A percentile compares a stretch with the other conserved stretches of the same genome.
Evolutionary conservation across 164 flowering plant genomes (phyloP).

Genomic region (Dillenia suffruticosa): DNA sequence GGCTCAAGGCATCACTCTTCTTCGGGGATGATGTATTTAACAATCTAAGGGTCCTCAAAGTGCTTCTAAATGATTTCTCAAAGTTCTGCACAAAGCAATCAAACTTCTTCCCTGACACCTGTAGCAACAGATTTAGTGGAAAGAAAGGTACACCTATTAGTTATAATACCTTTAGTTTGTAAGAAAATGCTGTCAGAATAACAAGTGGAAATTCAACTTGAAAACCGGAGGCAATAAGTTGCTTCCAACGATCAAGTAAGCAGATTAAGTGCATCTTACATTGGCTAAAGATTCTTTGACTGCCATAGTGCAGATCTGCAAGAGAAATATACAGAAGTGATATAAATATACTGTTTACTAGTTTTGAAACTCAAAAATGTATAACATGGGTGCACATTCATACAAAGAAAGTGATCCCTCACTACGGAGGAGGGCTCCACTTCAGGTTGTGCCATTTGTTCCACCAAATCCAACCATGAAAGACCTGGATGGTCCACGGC

Average conservation of each 20-base stretch:
- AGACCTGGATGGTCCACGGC: conserved; percentile 3
- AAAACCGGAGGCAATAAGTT: conserved; percentile 10
- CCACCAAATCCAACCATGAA: conserved; percentile 1
- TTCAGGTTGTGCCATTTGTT: conserved; percentile 5
- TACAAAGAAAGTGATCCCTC: conserved; percentile 1
- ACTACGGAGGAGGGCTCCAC: conserved; percentile 6
- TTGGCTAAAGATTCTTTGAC: conserved; percentile 76
- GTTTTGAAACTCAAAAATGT: neutral
- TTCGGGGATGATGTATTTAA: conserved; percentile 33
- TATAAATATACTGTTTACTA: neutral
- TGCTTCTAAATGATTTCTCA: conserved; percentile 76
- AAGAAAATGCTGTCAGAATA: neutral
- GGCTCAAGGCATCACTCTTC: conserved; percentile 8
- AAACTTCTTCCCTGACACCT: conserved; percentile 81
- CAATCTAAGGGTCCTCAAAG: conserved; percentile 66
- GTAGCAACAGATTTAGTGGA: conserved; percentile 17
- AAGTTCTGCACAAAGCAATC: conserved; percentile 63
- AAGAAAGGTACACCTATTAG: conserved; percentile 9
- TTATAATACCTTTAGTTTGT: conserved; percentile 10
- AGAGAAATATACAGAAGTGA: neutral
- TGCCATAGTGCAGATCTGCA: conserved; percentile 80
- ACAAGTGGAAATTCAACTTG: conserved; percentile 18
- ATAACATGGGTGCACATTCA: neutral
- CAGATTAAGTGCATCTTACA: conserved; percentile 55
- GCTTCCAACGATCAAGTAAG: conserved; percentile 4